Evolutionary conservation across 1,284 basidiomycete species (phyloP).

Genomic region (Ustilago xerochloae): DNA sequence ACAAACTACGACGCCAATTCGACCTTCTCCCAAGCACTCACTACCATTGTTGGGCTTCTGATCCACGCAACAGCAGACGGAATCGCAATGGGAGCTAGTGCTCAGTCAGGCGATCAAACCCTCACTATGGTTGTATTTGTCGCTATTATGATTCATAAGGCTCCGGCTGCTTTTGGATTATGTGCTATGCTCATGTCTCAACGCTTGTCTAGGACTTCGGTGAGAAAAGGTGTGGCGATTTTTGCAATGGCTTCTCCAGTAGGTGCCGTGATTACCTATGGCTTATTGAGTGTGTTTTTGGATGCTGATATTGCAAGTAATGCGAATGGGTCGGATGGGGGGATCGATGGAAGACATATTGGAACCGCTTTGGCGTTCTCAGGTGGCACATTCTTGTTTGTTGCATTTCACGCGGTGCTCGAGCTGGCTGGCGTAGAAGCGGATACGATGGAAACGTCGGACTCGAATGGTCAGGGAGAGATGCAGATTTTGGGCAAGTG

Average conservation of each 20-base stretch:
- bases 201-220: conserved; percentile 36
- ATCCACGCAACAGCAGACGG: conserved; percentile 66
- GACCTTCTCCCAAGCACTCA: conserved; percentile 48
- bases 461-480: conserved; percentile 13
- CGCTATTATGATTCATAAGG: conserved; percentile 67
- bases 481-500: conserved; percentile 39
- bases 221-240: conserved; percentile 52
- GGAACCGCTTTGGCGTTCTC: conserved; percentile 82
- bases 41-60: conserved; percentile 58
- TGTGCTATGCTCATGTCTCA: conserved; percentile 64
- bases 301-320: conserved; percentile 3
- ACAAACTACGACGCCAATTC: background rate
- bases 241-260: conserved; percentile 60
- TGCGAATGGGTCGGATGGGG: background rate
- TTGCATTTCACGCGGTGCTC: conserved; percentile 76
- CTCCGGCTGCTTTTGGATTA: conserved; percentile 64
- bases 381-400: conserved; percentile 92
- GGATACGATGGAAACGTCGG: conserved; percentile 12
- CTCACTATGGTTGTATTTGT: conserved; percentile 62
- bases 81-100: conserved; percentile 64
- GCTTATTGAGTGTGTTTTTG: conserved; percentile 18
- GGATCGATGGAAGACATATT: conserved; percentile 69
- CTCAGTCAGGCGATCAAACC: conserved; percentile 49
- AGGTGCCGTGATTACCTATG: conserved; percentile 53
- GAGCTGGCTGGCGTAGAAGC: conserved; percentile 53